Percentiles rank a stretch among this genome's conserved stretches.
Evolutionary conservation across 108 stramenopile species (phyloP).

Genomic region (Cyclotella cryptica): DNA sequence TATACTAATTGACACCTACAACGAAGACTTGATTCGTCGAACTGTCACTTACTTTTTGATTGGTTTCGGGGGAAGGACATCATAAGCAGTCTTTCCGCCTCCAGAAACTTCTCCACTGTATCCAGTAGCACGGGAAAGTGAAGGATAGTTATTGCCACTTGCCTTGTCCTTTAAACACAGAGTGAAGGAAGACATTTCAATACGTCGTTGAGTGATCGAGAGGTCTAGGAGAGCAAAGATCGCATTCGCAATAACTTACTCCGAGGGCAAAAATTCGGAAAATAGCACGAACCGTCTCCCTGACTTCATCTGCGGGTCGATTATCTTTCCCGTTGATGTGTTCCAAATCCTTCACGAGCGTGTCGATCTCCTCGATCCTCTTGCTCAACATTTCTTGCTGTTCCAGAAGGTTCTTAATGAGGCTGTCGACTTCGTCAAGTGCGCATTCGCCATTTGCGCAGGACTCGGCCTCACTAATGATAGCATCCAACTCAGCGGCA

Average conservation of each 20-base stretch:
- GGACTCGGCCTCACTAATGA: constrained; percentile 59
- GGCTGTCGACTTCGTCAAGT: constrained; percentile 74
- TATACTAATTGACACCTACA: background rate
- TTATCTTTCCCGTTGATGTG: constrained; percentile 54
- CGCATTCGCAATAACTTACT: constrained; percentile 24
- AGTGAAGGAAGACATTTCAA: constrained; percentile 1
- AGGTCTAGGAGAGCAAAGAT: background rate
- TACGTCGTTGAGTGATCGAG: background rate
- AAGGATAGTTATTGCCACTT: constrained; percentile 79
- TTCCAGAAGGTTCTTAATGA: constrained; percentile 62
- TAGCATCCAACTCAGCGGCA: constrained; percentile 63
- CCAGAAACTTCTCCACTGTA: constrained; percentile 76
- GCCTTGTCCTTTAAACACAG: constrained; percentile 61
- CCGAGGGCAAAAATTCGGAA: constrained; percentile 75
- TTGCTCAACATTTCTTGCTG: constrained; percentile 61
- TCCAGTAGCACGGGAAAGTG: constrained; percentile 68
- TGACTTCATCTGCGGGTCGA: constrained; percentile 73
- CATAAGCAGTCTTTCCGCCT: constrained; percentile 79
- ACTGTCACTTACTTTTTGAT: constrained; percentile 20
- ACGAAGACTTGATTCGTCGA: background rate
- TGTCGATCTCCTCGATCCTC: constrained; percentile 59
- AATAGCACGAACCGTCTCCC: constrained; percentile 80
- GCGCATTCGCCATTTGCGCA: constrained; percentile 78
- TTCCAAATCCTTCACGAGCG: constrained; percentile 43
- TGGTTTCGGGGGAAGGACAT: constrained; percentile 78